These are phyloP conservation scores for Eucalyptus viminalis DNA, from an alignment of 345 rosid genomes.

Conservation along the genomic window DNA sequence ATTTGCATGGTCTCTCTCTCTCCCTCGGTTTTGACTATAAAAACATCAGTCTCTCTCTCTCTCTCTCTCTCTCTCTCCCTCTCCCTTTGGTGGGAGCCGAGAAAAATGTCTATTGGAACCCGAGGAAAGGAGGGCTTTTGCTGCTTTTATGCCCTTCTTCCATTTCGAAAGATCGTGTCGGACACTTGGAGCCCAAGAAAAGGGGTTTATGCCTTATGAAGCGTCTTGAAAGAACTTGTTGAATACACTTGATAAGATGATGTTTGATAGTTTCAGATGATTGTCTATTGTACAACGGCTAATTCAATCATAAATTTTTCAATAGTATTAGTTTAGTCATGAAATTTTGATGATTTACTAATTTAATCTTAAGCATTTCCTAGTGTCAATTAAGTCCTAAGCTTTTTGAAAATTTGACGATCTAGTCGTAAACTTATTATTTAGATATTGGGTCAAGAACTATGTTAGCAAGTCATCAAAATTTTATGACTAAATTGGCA, in stretches of 20 bases:
- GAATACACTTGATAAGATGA: not conserved
- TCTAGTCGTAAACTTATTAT: not conserved
- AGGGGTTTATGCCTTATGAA: not conserved
- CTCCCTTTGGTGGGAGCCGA: not conserved
- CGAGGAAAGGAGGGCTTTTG: not conserved
- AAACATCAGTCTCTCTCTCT: not conserved
- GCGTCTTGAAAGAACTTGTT: not conserved
- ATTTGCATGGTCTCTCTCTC: not conserved
- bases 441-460: not conserved
- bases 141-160: not conserved
- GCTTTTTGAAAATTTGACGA: not conserved
- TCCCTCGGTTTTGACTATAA: no score
- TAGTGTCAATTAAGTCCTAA: no score
- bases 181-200: not conserved
- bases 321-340: rapidly evolving
- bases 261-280: not conserved
- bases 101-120: not conserved
- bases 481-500: no score
- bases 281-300: rapidly evolving
- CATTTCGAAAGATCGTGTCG: not conserved
- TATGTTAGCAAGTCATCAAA: no score
- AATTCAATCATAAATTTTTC: no score
- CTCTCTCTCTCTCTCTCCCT: not conserved
- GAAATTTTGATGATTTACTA: rapidly evolving
- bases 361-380: no score